These are phyloP conservation scores for Globisporangium cystogenes DNA, from an alignment of 352 stramenopile genomes.

Conservation along the genomic window DNA sequence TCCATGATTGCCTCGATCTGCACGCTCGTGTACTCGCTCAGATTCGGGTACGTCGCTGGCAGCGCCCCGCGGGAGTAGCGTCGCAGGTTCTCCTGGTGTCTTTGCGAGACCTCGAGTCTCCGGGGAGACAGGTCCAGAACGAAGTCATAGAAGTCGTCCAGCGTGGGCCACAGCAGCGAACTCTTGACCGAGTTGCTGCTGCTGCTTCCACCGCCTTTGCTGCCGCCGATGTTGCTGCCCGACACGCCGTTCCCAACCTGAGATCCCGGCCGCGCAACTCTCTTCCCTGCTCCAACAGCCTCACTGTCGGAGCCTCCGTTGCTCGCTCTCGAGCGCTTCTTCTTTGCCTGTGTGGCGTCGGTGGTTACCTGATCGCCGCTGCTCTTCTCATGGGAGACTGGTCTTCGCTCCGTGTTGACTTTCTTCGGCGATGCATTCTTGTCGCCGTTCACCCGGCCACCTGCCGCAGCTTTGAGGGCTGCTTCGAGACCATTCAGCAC, in stretches of 20 bases:
- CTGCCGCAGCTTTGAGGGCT: slow-evolving; percentile 34
- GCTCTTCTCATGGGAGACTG: slow-evolving; percentile 7
- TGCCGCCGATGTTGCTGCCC: background rate
- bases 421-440: background rate
- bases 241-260: slow-evolving; percentile 4
- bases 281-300: slow-evolving; percentile 3
- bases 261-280: slow-evolving; percentile 4
- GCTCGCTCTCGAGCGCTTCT: slow-evolving; percentile 6
- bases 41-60: slow-evolving; percentile 33
- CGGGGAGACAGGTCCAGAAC: slow-evolving; percentile 55
- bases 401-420: background rate
- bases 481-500: slow-evolving; percentile 49
- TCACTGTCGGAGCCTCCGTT: background rate
- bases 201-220: background rate
- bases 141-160: slow-evolving; percentile 78
- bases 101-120: slow-evolving; percentile 27
- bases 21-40: slow-evolving; percentile 49
- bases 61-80: slow-evolving; percentile 29
- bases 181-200: slow-evolving; percentile 23
- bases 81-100: slow-evolving; percentile 21
- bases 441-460: background rate
- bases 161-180: slow-evolving; percentile 59
- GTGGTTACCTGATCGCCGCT: slow-evolving; percentile 7
- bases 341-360: slow-evolving; percentile 11
- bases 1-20: slow-evolving; percentile 68